These are phyloP conservation scores for Epicoccum nigrum DNA, from an alignment of 2,329 filamentous ascomycete species.

Conservation along the genomic window DNA sequence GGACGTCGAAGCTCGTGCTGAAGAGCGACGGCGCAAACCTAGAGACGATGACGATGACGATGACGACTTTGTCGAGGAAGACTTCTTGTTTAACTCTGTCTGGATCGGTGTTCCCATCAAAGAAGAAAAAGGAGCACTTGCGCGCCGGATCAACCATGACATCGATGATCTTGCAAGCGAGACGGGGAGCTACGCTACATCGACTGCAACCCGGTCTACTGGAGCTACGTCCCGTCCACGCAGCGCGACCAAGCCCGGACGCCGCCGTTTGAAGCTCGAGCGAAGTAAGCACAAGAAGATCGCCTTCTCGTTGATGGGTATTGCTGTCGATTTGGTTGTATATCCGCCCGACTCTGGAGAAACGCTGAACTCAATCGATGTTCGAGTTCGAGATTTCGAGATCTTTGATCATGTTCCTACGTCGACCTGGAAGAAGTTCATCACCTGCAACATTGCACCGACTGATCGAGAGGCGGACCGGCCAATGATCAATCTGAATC, in stretches of 20 bases:
- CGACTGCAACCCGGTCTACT: slow-evolving; percentile 51
- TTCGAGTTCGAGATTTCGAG: slow-evolving; percentile 82
- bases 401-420: slow-evolving; percentile 93
- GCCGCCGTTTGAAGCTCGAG: slow-evolving; percentile 71
- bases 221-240: slow-evolving; percentile 49
- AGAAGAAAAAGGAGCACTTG: slow-evolving; percentile 80
- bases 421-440: slow-evolving; percentile 98
- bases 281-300: slow-evolving; percentile 94
- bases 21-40: slow-evolving; percentile 69
- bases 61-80: slow-evolving; percentile 75
- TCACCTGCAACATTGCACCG: slow-evolving; percentile 87
- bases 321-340: slow-evolving; percentile 80
- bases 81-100: slow-evolving; percentile 98
- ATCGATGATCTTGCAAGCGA: slow-evolving; percentile 87
- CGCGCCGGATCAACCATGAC: slow-evolving; percentile 83
- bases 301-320: slow-evolving; percentile 86
- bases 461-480: slow-evolving; percentile 85
- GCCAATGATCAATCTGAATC: slow-evolving; percentile 87
- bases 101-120: slow-evolving; percentile 93
- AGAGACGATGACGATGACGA: slow-evolving; percentile 69
- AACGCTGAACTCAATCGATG: slow-evolving; percentile 84
- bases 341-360: slow-evolving; percentile 80
- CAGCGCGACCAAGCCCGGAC: slow-evolving; percentile 48
- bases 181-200: slow-evolving; percentile 84
- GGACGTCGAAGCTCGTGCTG: slow-evolving; percentile 81